Evolutionary conservation across 2,329 filamentous ascomycete genomes (phyloP).

Genomic region (Calonectria hongkongensis): DNA sequence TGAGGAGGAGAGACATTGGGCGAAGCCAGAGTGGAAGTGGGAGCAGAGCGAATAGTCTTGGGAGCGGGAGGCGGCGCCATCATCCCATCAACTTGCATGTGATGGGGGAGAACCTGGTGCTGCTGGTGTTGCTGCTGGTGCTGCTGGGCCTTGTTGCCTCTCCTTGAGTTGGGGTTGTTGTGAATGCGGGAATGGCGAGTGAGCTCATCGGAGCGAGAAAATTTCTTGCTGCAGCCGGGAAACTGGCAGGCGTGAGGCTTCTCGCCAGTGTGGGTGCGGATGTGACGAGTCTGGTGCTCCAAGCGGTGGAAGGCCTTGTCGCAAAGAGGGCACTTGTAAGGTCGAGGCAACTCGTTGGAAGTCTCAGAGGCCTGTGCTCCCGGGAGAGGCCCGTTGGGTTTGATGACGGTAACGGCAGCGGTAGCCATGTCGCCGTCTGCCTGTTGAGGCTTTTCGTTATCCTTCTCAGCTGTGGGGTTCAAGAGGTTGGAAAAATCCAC

Average conservation of each 20-base stretch:
- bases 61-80: conserved; percentile 86
- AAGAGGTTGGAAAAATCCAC: conserved; percentile 86
- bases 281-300: conserved; percentile 93
- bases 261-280: conserved; percentile 97
- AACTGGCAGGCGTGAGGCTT: conserved; percentile 98
- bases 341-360: conserved; percentile 86
- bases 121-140: conserved; percentile 61
- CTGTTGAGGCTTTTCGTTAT: conserved; percentile 56
- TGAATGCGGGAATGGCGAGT: conserved; percentile 98
- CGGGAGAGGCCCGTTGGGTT: conserved; percentile 78
- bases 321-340: conserved; percentile 98
- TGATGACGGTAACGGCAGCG: conserved; percentile 72
- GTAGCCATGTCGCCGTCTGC: conserved; percentile 67
- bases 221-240: conserved; percentile 96
- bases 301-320: conserved; percentile 99
- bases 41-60: conserved; percentile 90
- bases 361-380: conserved; percentile 76
- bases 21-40: conserved; percentile 89
- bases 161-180: conserved; percentile 97
- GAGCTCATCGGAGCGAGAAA: conserved; percentile 96
- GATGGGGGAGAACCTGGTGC: conserved; percentile 63
- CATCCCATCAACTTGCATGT: conserved; percentile 76
- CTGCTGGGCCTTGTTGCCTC: conserved; percentile 86
- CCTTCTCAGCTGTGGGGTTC: conserved; percentile 70
- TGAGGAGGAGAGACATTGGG: conserved; percentile 97